phyloP scores from a whole-genome alignment of 2,329 filamentous ascomycete species.

The Aureobasidium namibiae region DNA sequence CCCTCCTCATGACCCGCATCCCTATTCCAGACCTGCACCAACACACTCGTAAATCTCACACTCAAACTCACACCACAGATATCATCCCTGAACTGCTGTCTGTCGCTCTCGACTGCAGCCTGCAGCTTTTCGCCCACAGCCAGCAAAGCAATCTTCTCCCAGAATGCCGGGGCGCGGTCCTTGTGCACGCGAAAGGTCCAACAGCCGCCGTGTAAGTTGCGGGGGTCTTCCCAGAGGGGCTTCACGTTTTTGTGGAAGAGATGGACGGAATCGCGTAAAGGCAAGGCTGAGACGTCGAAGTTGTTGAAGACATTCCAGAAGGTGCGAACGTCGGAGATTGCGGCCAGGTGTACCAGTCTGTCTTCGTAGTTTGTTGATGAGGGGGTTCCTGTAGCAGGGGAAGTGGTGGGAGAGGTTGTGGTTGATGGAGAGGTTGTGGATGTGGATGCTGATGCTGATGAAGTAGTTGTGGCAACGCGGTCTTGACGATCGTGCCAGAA shows the following conservation, averaged over 20 bases:
- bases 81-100: slow-evolving; percentile 60
- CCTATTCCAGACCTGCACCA: slow-evolving; percentile 91
- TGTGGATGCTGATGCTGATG: background rate
- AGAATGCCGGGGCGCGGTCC: slow-evolving; percentile 60
- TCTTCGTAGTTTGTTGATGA: slow-evolving; percentile 31
- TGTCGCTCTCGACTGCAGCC: slow-evolving; percentile 53
- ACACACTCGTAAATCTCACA: slow-evolving; percentile 79
- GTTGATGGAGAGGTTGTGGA: background rate
- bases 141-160: slow-evolving; percentile 72
- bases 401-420: background rate
- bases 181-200: slow-evolving; percentile 92
- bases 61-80: slow-evolving; percentile 83
- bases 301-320: slow-evolving; percentile 54
- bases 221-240: slow-evolving; percentile 76
- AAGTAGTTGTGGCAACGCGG: slow-evolving; percentile 18
- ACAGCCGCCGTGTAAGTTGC: slow-evolving; percentile 76
- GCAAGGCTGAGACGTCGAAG: slow-evolving; percentile 65
- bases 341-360: slow-evolving; percentile 38
- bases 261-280: slow-evolving; percentile 60
- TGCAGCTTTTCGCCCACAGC: slow-evolving; percentile 78
- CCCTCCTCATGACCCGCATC: slow-evolving; percentile 73
- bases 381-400: slow-evolving; percentile 11
- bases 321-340: slow-evolving; percentile 39
- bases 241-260: slow-evolving; percentile 76
- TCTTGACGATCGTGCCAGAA: slow-evolving; percentile 44